These are phyloP conservation scores for Cucurbita maxima DNA, from an alignment of 306 rosid genomes.

Conservation along the genomic window DNA sequence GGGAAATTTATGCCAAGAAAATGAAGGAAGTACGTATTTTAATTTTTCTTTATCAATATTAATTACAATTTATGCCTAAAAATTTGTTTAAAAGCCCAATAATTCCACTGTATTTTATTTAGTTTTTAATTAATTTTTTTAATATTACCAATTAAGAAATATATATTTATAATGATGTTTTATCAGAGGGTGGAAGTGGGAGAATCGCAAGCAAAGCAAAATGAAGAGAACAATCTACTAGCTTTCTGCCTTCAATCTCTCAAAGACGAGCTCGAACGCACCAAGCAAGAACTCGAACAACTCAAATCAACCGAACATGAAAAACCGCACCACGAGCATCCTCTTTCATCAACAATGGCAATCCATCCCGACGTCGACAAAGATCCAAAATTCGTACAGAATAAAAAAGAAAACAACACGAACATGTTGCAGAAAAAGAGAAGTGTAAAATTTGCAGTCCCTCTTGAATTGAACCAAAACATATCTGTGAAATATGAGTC, in stretches of 20 bases:
- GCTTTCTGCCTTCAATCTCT: constrained; percentile 33
- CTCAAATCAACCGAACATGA: constrained; percentile 29
- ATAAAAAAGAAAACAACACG: neutral
- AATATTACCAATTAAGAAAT: too few relatives aligned
- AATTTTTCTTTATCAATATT: too few relatives aligned
- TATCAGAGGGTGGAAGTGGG: constrained; percentile 30
- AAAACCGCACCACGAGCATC: constrained; percentile 3
- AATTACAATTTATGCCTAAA: too few relatives aligned
- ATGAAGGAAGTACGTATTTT: constrained; percentile 42
- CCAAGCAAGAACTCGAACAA: constrained; percentile 46
- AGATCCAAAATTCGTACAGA: constrained; percentile 11
- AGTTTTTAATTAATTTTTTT: too few relatives aligned
- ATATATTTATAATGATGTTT: neutral
- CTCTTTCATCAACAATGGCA: neutral
- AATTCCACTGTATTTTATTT: too few relatives aligned
- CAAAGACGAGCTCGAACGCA: constrained; percentile 45
- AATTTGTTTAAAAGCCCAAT: too few relatives aligned
- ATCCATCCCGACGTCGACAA: constrained; percentile 22
- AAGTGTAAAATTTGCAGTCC: constrained; percentile 70
- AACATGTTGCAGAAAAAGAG: constrained; percentile 24
- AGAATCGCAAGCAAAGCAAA: constrained; percentile 25
- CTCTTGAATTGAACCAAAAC: constrained; percentile 40
- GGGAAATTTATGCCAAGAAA: constrained; percentile 66
- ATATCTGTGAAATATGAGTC: constrained; percentile 16
- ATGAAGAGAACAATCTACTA: constrained; percentile 44